Base-by-base conservation (phyloP, 1,139 yeast genomes). In the Maudiozyma humilis region DNA sequence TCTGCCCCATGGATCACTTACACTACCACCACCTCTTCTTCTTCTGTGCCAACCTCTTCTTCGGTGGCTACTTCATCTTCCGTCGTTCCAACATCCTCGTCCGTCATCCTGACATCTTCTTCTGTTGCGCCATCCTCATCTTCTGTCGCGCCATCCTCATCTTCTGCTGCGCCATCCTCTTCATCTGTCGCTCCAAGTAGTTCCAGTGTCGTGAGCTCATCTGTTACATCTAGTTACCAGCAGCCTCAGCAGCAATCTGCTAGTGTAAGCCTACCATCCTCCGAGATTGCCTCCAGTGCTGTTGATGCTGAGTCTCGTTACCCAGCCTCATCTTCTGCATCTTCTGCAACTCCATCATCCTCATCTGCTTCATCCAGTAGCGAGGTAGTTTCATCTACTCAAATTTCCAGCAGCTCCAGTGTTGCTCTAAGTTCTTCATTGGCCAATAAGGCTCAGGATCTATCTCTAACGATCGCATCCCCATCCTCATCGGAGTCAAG, bases 1-100 rank as follows among this genome's bases (percentile, higher is more conserved):
- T 20, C 37, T 5, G 36, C 40, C 31, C 50, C 53, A 30, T 48
- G 53, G 51, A 47, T 47, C 32, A 46, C 47, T 19, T 18, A 19
- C 32, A 27, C 45, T 17, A 15, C 32, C 10, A 20, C 32, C 13
- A 31, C 29, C 5, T 15, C 37, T 20, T 31, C 37, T n/a, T 18
- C 33, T n/a, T 36, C 40, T 18, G 18, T 33, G 14, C 32, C 46
- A 10, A 36, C 38, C 13, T 34, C 36, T 34, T 20, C 47, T n/a
- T 7, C 39, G 25, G 13, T 40, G 10, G 8, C 44, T 14, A 12
- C 34, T 19, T 18, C 36, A 3, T 15, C 45, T 5, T 20, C 47
- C 19, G 15, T 12, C 14, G 17, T 39, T 1, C 18, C 36, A 13
- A 32, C 43, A 20, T 20, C 40, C 27, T 6, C 27, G 10, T 16